Conservation (phyloP, 306 rosid genomes). For the Comarum palustre region DNA sequence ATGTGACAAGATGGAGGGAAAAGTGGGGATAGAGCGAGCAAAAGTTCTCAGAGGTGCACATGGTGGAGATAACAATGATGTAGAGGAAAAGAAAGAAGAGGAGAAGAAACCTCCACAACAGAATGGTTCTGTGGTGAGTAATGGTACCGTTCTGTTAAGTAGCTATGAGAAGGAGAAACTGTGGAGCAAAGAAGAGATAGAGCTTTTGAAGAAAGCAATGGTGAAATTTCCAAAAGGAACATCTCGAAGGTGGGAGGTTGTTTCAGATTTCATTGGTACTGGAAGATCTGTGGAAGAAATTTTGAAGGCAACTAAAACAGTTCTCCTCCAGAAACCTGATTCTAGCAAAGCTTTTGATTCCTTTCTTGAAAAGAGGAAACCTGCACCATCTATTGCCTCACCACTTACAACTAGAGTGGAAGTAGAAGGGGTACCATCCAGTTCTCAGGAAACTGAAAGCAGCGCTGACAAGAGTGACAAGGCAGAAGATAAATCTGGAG, state of each 20-base stretch:
- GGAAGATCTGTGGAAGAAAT: constrained; percentile 96
- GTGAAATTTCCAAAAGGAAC: constrained; percentile 92
- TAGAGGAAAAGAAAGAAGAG: constrained; percentile 37
- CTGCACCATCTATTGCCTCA: constrained; percentile 77
- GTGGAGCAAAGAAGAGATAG: constrained; percentile 92
- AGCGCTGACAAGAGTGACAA: constrained; percentile 30
- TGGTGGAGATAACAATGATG: constrained; percentile 34
- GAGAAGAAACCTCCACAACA: constrained; percentile 42
- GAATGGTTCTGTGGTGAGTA: constrained; percentile 56
- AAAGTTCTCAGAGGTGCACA: constrained; percentile 51
- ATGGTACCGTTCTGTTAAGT: constrained; percentile 38
- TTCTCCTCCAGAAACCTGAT: constrained; percentile 96
- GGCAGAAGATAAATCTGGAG: constrained; percentile 29
- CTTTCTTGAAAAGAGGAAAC: constrained; percentile 93
- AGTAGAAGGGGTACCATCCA: constrained; percentile 45
- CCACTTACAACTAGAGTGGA: constrained; percentile 89
- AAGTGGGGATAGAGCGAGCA: constrained; percentile 48
- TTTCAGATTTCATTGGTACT: constrained; percentile 90
- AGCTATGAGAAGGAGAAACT: constrained; percentile 78
- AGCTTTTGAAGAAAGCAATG: constrained; percentile 80
- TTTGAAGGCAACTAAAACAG: constrained; percentile 87
- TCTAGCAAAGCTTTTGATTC: constrained; percentile 84
- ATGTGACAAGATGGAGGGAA: constrained; percentile 72
- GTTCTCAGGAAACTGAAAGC: constrained; percentile 35
- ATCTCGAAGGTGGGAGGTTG: constrained; percentile 93